These are phyloP conservation scores for Pseudogymnoascus sp. DNA, from an alignment of 2,329 filamentous ascomycete genomes.

Conservation along the genomic window DNA sequence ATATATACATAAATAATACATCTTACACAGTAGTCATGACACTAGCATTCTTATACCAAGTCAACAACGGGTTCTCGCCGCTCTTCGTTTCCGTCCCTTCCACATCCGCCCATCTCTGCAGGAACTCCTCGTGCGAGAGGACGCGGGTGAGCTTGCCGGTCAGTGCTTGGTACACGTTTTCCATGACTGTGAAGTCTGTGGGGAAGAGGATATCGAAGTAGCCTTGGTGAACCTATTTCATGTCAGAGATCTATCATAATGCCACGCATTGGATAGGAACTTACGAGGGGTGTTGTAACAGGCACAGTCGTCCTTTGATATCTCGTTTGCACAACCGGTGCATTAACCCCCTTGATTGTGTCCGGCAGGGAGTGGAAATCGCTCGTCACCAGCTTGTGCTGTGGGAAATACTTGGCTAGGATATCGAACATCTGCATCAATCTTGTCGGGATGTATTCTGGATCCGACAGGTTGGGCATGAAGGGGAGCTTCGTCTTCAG, in stretches of 20 bases:
- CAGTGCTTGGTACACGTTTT: slow-evolving; percentile 85
- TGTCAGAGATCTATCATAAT: background rate
- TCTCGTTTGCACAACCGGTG: slow-evolving; percentile 91
- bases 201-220: slow-evolving; percentile 99
- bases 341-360: slow-evolving; percentile 76
- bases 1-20: slow-evolving; percentile 10
- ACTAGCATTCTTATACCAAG: slow-evolving; percentile 93
- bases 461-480: slow-evolving; percentile 66
- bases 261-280: slow-evolving; percentile 29
- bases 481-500: slow-evolving; percentile 63
- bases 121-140: slow-evolving; percentile 81
- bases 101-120: slow-evolving; percentile 81
- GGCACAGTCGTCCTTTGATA: slow-evolving; percentile 83
- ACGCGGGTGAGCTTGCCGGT: slow-evolving; percentile 88
- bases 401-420: slow-evolving; percentile 79
- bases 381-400: slow-evolving; percentile 78
- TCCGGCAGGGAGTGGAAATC: slow-evolving; percentile 88
- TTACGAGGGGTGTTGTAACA: slow-evolving; percentile 81
- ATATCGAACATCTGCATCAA: slow-evolving; percentile 97
- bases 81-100: slow-evolving; percentile 83
- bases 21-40: slow-evolving; percentile 77
- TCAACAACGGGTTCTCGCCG: slow-evolving; percentile 88
- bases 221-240: slow-evolving; percentile 78
- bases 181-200: slow-evolving; percentile 85
- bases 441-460: slow-evolving; percentile 90